phyloP scores from a whole-genome alignment of 176 grass and related monocot genomes.

The maize (Zea mays) region DNA sequence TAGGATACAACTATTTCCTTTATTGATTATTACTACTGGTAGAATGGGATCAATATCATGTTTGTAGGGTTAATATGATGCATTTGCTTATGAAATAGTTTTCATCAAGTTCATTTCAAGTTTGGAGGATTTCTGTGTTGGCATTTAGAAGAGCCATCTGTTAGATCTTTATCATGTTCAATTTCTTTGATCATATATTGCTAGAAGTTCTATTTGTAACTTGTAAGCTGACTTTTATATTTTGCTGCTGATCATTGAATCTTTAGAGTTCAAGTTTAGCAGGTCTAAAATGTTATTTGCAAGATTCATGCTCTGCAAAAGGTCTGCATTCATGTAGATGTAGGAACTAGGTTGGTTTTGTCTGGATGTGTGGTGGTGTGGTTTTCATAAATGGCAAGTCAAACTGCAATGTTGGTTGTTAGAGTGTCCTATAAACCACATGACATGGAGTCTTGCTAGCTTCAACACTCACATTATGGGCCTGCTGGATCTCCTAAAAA shows the following conservation, averaged over 20 bases:
- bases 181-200: background rate
- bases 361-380: background rate
- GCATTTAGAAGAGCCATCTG: background rate
- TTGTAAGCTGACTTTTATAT: background rate
- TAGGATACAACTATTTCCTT: no score
- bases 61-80: background rate
- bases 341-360: slow-evolving; percentile 16
- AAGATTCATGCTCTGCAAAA: background rate
- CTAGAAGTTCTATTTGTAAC: no score
- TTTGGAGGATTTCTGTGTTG: slow-evolving; percentile 8
- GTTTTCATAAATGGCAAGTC: slow-evolving; percentile 21
- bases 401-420: slow-evolving; percentile 3
- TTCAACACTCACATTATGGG: background rate
- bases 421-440: background rate
- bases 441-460: background rate
- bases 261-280: no score
- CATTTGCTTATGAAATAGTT: background rate
- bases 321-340: background rate
- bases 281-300: no score
- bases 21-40: slow-evolving; percentile 3
- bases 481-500: background rate
- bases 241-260: background rate
- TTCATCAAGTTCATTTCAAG: slow-evolving; percentile 6
- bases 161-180: background rate
- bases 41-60: slow-evolving; percentile 12